Evolutionary conservation across 78 protist species (phyloP), one percentile per base, ranked within the genome.

Genomic region (Monosiga brevicollis): DNA sequence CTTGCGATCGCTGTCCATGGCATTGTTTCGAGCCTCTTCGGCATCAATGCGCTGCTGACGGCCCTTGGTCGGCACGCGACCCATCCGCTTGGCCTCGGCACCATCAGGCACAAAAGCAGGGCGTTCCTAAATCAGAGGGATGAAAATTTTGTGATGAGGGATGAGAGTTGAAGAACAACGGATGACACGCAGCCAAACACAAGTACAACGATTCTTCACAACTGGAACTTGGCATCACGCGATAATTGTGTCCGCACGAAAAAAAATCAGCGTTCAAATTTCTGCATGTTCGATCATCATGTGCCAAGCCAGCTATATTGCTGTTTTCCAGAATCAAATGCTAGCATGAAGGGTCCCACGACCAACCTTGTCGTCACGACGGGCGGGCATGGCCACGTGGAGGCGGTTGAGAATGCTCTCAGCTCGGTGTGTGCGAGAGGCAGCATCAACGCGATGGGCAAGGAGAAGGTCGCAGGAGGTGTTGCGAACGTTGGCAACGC

Each of bases 381-480:
- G 42, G 34, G 0, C 72, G 38, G 98, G 99, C 79, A 22, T 25
- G 20, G 98, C 95, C 15, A 95, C 78, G 88, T 93, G 94, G 37
- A 98, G 76, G 26, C 91, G 77, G 82, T 83, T 83, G 73, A 87
- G 62, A 26, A 91, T 35, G 15, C 42, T 82, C 23, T 80, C 54
- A n/a, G 73, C 83, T 39, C 34, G 43, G 40, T 55, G 81, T 3
- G 49, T 0, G 1, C 35, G 1, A 6, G 90, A 3, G 89, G 93
- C 94, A 77, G 35, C 3, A 76, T 91, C 95, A 36, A 88, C 93
- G 25, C 98, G 88, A 32, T 81, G 86, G 39, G 88, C 92, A 11
- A 97, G 89, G 29, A 97, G 92, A 38, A 34, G 10, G 42, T 95
- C 97, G 89, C 99, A 97, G 2, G 98, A 96, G 0, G 85, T 35